Evolutionary conservation across 331 rosid species (phyloP), one percentile per base, ranked within the genome.

Genomic region (Telfairia occidentalis): DNA sequence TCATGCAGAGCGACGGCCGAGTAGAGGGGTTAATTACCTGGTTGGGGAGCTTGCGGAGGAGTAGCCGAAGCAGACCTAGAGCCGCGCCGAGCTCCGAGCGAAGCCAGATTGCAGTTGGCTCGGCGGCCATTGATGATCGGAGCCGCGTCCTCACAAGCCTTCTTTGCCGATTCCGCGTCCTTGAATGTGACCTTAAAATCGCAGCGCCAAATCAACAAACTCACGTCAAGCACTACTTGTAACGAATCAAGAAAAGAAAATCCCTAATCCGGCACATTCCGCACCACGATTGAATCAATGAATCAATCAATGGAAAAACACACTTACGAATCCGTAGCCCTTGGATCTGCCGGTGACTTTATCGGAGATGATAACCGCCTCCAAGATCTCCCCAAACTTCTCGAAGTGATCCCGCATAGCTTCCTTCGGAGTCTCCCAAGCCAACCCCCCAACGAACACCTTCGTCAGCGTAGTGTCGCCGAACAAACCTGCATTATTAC

Each of bases 341-440:
- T 92, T 92, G 92, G 97, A 92, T 89, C 91, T 84, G 84, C 87
- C 94, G 26, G 93, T 92, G 69, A 81, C 57, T 77, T 92, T 92
- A 50, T 92, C 97, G 21, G 85, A 85, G 82, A 92, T 92, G 79
- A 92, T 86, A 78, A 92, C 97, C 11, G 97, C 97, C 78, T 92
- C 96, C 11, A 92, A 84, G 86, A 92, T 92, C 81, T 92, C 88
- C 2, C 97, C 97, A 52, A 80, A 88, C 87, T 88, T 88, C 52
- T 83, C 79, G 24, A 92, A 92, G 79, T 92, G 96, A 23, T 84
- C 85, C 45, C 87, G 66, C 76, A 92, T 49, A 24, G 86, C 88
- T 45, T 89, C 97, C 78, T 84, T 90, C 16, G 87, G 96, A 80
- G 97, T 92, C 79, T 92, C 96, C 97, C 97, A 92, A 0, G 96